phyloP scores from a whole-genome alignment of 768 basidiomycete species.

The Cyclocybe cylindracea region DNA sequence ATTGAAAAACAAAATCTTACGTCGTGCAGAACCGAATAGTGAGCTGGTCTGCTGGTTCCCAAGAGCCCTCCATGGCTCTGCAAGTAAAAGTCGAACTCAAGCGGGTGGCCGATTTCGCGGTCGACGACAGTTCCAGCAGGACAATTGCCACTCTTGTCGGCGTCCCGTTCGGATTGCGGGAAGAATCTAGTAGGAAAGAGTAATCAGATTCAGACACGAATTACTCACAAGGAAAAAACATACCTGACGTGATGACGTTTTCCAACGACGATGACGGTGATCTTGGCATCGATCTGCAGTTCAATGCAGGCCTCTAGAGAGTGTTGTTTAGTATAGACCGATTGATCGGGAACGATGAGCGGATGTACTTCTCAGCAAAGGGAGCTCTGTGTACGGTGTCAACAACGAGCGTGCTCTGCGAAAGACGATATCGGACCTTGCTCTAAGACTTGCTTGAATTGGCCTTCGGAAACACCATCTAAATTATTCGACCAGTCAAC shows the following conservation, averaged over 20 bases:
- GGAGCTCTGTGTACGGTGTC: constrained; percentile 46
- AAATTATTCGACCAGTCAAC: constrained; percentile 12
- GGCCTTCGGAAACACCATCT: constrained; percentile 59
- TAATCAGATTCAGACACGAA: neutral
- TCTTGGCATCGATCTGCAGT: constrained; percentile 57
- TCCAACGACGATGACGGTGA: constrained; percentile 80
- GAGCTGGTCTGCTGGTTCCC: constrained; percentile 68
- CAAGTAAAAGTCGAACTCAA: constrained; percentile 81
- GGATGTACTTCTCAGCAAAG: constrained; percentile 53
- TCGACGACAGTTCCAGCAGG: constrained; percentile 86
- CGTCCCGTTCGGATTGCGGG: constrained; percentile 36
- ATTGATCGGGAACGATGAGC: no score
- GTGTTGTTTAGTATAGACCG: neutral
- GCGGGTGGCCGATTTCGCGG: constrained; percentile 67
- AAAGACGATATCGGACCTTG: constrained; percentile 39
- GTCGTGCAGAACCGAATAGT: constrained; percentile 50
- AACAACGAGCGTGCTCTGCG: neutral
- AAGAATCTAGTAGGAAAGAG: constrained; percentile 30
- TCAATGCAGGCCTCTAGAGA: constrained; percentile 60
- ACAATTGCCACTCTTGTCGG: constrained; percentile 74
- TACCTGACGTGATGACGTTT: constrained; percentile 70
- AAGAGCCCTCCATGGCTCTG: constrained; percentile 79
- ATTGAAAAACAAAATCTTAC: constrained; percentile 14
- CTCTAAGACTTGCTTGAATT: constrained; percentile 55
- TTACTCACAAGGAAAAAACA: neutral